phyloP scores from a whole-genome alignment of 148 eudicot genomes.

The Camellia japonica region DNA sequence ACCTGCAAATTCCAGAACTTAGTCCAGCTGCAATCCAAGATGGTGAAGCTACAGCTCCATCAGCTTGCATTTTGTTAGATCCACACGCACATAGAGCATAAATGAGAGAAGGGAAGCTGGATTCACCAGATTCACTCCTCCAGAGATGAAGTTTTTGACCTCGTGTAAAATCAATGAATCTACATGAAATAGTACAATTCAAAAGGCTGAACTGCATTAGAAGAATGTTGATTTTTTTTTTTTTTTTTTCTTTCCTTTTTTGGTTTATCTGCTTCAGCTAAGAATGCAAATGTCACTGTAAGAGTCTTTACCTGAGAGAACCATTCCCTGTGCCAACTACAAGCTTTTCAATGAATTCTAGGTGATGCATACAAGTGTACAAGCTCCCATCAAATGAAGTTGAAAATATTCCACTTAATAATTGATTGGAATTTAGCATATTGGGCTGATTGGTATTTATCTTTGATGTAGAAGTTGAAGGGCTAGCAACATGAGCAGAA shows the following conservation, averaged over 20 bases:
- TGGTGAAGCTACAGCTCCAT: slow-evolving; percentile 41
- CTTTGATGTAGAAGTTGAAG: slow-evolving; percentile 47
- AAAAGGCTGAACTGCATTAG: not conserved
- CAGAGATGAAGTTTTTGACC: slow-evolving; percentile 91
- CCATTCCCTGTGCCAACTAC: slow-evolving; percentile 93
- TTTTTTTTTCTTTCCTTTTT: not conserved
- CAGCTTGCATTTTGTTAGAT: slow-evolving; percentile 45
- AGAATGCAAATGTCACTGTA: not conserved
- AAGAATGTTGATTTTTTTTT: not conserved
- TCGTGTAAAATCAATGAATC: slow-evolving; percentile 72
- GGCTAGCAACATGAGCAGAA: slow-evolving; percentile 35
- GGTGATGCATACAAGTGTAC: slow-evolving; percentile 89
- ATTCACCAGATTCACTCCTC: slow-evolving; percentile 65
- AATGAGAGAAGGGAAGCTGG: slow-evolving; percentile 69
- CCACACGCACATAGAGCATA: slow-evolving; percentile 88
- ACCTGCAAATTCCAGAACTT: slow-evolving; percentile 83
- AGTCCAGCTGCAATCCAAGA: slow-evolving; percentile 92
- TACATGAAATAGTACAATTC: slow-evolving; percentile 27
- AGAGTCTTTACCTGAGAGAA: slow-evolving; percentile 67
- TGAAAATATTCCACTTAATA: slow-evolving; percentile 66
- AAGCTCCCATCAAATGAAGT: slow-evolving; percentile 76
- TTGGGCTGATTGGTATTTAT: slow-evolving; percentile 60
- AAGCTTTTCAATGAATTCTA: slow-evolving; percentile 58
- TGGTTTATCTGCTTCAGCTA: not conserved
- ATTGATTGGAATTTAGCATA: slow-evolving; percentile 68